Base-by-base conservation (phyloP, 208 protist species). In the Trypanosoma lewisi region DNA sequence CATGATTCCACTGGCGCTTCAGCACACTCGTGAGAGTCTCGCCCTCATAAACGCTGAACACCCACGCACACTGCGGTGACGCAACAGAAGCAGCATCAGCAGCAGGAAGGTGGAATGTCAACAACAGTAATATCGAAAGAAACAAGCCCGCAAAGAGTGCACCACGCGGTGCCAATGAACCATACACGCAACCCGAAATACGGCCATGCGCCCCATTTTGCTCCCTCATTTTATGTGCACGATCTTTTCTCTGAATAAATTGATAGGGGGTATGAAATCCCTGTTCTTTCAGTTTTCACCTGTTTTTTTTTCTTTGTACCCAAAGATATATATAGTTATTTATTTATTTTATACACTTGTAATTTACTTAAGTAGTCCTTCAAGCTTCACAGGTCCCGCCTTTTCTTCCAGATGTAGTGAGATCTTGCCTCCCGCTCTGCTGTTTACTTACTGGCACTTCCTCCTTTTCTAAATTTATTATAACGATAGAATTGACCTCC, bases 11-110 rank as follows among this genome's bases (percentile, higher is more conserved):
- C 44, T 50, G 19, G 36, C 49, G 34, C 28, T 25, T 8, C 50
- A 70, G 49, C 33, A 63, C 53, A 59, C 9, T 52, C 2, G 47
- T 52, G 4, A 17, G 0, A n/a, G 49, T 49, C 23, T 63, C 64
- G 0, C 82, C 80, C 61, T 86, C 80, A 0, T 9, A 57, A 7
- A 55, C 62, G 14, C 12, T 42, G 59, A 82, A 84, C 30, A 79
- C 54, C 65, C 77, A 86, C 49, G 48, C 59, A 58, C 73, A 82
- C 52, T 50, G 61, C 17, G 49, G 34, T 2, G 41, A 30, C 44
- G 47, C 45, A 23, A 41, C 58, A 34, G n/a, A n/a, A n/a, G 34
- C 36, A 48, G 58, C 44, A 23, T 39, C 56, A 19, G 47, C 41
- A 6, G 30, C 2, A 12, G 28, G 21, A 21, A 62, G 3, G 28